These are phyloP conservation scores for Phytophthora kernoviae DNA, from an alignment of 352 stramenopile species.

Conservation along the genomic window DNA sequence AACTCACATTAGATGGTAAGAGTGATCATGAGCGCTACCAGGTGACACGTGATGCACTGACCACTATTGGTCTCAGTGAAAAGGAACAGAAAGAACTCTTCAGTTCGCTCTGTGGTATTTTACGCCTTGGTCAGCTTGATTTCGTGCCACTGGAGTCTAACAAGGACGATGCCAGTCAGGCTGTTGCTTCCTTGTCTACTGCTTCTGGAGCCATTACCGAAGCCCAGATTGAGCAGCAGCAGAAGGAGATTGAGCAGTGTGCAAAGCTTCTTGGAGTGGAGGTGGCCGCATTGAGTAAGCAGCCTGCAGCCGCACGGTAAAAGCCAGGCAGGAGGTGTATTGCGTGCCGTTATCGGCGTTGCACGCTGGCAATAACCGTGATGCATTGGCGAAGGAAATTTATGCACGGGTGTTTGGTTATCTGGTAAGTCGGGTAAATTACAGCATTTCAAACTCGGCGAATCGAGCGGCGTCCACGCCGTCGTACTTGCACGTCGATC, in stretches of 20 bases:
- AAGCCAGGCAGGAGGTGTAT: conserved; percentile 84
- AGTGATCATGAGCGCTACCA: conserved; percentile 79
- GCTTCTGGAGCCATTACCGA: conserved; percentile 18
- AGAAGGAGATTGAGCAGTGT: conserved; percentile 63
- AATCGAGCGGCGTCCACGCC: conserved; percentile 28
- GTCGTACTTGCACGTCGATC: conserved; percentile 88
- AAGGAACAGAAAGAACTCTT: conserved; percentile 80
- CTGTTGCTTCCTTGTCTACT: conserved; percentile 49
- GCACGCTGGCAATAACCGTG: conserved; percentile 87
- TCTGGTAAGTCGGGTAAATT: conserved; percentile 90
- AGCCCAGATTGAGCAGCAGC: conserved; percentile 53
- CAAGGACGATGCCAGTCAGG: conserved; percentile 76
- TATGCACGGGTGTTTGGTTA: conserved; percentile 96
- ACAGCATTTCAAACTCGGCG: conserved; percentile 73
- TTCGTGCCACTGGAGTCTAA: conserved; percentile 80
- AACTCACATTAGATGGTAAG: conserved; percentile 70
- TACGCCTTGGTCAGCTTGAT: conserved; percentile 82
- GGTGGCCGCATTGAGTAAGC: conserved; percentile 58
- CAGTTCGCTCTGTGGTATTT: conserved; percentile 69
- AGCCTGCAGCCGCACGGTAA: conserved; percentile 82
- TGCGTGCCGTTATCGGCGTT: conserved; percentile 72
- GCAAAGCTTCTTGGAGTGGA: conserved; percentile 76
- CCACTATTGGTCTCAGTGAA: conserved; percentile 76
- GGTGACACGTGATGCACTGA: conserved; percentile 77
- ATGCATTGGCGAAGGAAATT: conserved; percentile 96